Evolutionary conservation across 108 stramenopile species (phyloP).

Genomic region (Epithemia pelagica): DNA sequence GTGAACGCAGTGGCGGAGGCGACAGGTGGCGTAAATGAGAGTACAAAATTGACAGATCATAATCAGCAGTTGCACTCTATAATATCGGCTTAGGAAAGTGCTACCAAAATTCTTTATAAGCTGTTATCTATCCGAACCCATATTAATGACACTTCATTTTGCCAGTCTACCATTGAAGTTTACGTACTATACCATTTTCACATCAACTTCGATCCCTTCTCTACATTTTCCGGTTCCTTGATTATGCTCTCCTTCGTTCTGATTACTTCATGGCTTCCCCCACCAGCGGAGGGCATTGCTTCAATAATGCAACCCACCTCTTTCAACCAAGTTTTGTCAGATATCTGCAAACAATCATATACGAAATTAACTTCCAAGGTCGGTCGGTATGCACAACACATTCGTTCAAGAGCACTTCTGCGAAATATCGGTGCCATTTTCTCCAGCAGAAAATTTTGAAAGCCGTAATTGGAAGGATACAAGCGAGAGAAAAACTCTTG

Average conservation of each 20-base stretch:
- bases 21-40: neutral
- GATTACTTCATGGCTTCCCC: constrained; percentile 1
- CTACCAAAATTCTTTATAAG: too few relatives aligned
- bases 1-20: neutral
- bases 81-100: too few relatives aligned
- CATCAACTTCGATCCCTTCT: constrained; percentile 3
- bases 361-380: constrained; percentile 32
- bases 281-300: neutral
- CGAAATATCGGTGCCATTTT: constrained; percentile 63
- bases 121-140: too few relatives aligned
- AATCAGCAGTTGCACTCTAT: too few relatives aligned
- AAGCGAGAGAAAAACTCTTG: constrained; percentile 52
- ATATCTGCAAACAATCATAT: constrained; percentile 2
- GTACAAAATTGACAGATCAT: too few relatives aligned
- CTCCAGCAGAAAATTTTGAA: constrained; percentile 39
- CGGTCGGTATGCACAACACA: constrained; percentile 65
- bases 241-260: constrained; percentile 8
- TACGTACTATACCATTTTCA: too few relatives aligned
- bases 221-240: constrained; percentile 1
- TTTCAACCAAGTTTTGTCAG: constrained; percentile 47
- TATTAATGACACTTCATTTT: neutral
- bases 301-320: constrained; percentile 9
- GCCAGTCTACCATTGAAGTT: too few relatives aligned
- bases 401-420: constrained; percentile 41
- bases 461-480: constrained; percentile 42